Conservation (phyloP, 108 stramenopile genomes). For the Nannochloropsis gaditana region DNA sequence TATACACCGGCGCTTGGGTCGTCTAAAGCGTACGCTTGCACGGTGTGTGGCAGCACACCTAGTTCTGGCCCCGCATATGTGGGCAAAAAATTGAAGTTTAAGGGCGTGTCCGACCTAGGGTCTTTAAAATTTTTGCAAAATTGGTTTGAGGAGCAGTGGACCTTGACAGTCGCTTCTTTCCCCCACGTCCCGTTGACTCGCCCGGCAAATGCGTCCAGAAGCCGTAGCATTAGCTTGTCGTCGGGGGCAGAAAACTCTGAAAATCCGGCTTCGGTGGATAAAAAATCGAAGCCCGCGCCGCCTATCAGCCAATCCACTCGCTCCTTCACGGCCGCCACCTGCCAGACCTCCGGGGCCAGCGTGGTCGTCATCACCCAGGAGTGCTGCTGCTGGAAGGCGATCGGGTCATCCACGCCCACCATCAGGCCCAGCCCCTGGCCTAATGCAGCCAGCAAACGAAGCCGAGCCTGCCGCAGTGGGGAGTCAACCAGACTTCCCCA, state of each 20-base stretch:
- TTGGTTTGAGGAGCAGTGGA: slow-evolving; percentile 36
- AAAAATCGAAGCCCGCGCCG: slow-evolving; percentile 40
- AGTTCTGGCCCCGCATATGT: slow-evolving; percentile 25
- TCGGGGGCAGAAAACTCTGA: slow-evolving; percentile 46
- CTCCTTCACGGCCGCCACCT: slow-evolving; percentile 19
- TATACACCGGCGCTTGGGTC: slow-evolving; percentile 32
- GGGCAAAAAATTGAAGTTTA: slow-evolving; percentile 39
- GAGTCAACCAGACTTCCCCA: slow-evolving; percentile 27
- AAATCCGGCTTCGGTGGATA: slow-evolving; percentile 42
- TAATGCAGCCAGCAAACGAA: slow-evolving; percentile 12
- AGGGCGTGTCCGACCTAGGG: slow-evolving; percentile 28
- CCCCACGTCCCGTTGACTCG: slow-evolving; percentile 36
- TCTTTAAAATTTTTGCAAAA: slow-evolving; percentile 26
- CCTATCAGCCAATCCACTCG: slow-evolving; percentile 38
- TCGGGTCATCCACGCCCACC: slow-evolving; percentile 35
- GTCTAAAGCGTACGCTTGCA: slow-evolving; percentile 43
- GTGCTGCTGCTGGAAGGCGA: slow-evolving; percentile 41
- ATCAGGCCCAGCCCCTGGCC: slow-evolving; percentile 33
- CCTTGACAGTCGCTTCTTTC: slow-evolving; percentile 33
- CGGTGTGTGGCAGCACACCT: slow-evolving; percentile 45
- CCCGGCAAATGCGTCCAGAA: slow-evolving; percentile 28
- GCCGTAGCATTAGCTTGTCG: slow-evolving; percentile 33
- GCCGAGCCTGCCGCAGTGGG: slow-evolving; percentile 18
- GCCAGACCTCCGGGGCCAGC: not conserved
- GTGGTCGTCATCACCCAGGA: slow-evolving; percentile 41